Evolutionary conservation across 441 rosid species (phyloP).

Genomic region (Capsella rubella): DNA sequence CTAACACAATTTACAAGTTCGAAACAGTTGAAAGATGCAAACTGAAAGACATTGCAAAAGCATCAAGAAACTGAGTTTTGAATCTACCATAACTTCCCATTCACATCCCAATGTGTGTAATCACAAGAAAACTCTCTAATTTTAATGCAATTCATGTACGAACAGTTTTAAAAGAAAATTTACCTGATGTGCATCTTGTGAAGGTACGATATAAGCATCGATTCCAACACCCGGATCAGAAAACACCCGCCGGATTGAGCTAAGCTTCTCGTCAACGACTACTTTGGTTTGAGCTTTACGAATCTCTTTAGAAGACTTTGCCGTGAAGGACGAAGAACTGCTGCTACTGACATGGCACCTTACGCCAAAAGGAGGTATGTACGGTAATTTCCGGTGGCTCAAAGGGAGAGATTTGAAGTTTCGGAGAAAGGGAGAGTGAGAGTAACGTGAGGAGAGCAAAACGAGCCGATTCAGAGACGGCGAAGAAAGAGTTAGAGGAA

Average conservation of each 20-base stretch:
- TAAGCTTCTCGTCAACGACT: constrained; percentile 75
- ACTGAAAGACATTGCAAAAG: background rate
- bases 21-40: background rate
- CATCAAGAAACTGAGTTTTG: background rate
- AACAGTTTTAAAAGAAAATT: constrained; percentile 22
- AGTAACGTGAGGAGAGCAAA: constrained; percentile 45
- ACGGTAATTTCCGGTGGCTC: constrained; percentile 28
- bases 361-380: constrained; percentile 40
- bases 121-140: background rate
- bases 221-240: constrained; percentile 73
- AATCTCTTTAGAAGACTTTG: constrained; percentile 78
- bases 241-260: constrained; percentile 67
- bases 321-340: constrained; percentile 58
- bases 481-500: constrained; percentile 59
- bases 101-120: background rate
- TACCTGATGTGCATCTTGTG: constrained; percentile 99
- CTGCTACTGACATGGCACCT: constrained; percentile 52
- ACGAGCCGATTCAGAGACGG: constrained; percentile 52
- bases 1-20: background rate
- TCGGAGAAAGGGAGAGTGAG: constrained; percentile 51
- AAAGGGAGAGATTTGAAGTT: constrained; percentile 42
- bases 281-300: constrained; percentile 45
- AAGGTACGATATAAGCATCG: constrained; percentile 93
- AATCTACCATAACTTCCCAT: background rate
- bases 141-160: background rate